A percentile compares a stretch with the other conserved stretches of the same genome.
phyloP scores from a whole-genome alignment of 768 basidiomycete genomes.

The Lepiota venenata region DNA sequence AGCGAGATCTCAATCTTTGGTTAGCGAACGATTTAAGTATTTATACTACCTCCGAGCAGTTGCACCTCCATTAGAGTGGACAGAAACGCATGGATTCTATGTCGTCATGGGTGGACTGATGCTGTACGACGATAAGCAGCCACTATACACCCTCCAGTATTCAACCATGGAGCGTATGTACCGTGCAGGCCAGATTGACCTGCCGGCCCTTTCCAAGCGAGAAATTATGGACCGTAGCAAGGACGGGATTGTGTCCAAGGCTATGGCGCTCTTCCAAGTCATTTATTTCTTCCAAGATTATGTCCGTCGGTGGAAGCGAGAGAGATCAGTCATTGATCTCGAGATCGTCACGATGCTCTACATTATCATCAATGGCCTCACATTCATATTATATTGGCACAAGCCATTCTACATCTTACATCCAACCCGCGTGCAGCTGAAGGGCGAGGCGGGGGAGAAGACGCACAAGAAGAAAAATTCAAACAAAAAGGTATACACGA shows the following conservation, averaged over 20 bases:
- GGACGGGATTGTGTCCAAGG: slow-evolving; percentile 11
- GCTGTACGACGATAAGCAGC: slow-evolving; percentile 10
- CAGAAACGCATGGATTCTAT: slow-evolving; percentile 10
- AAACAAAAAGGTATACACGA: not conserved
- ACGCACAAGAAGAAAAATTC: slow-evolving; percentile 7
- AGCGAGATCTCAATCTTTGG: not conserved
- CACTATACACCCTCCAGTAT: slow-evolving; percentile 11
- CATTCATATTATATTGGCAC: slow-evolving; percentile 10
- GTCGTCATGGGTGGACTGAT: slow-evolving; percentile 11
- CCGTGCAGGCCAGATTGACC: slow-evolving; percentile 9
- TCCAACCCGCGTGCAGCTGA: slow-evolving; percentile 8
- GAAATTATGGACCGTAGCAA: slow-evolving; percentile 12
- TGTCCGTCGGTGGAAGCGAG: slow-evolving; percentile 12
- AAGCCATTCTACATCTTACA: slow-evolving; percentile 10
- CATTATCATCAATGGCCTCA: slow-evolving; percentile 10
- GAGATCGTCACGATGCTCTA: slow-evolving; percentile 11
- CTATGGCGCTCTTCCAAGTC: slow-evolving; percentile 12
- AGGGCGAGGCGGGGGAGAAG: slow-evolving; percentile 6
- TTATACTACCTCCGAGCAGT: not conserved
- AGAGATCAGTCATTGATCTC: slow-evolving; percentile 10
- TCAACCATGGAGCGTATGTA: slow-evolving; percentile 10
- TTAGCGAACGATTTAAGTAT: not conserved
- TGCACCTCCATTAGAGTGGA: slow-evolving; percentile 6
- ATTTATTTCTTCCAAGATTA: slow-evolving; percentile 12
- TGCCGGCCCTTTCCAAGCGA: slow-evolving; percentile 3